Percentiles rank a stretch among this genome's conserved stretches.
phyloP scores from a whole-genome alignment of 805 yeast genomes.

The Torulaspora delbrueckii region DNA sequence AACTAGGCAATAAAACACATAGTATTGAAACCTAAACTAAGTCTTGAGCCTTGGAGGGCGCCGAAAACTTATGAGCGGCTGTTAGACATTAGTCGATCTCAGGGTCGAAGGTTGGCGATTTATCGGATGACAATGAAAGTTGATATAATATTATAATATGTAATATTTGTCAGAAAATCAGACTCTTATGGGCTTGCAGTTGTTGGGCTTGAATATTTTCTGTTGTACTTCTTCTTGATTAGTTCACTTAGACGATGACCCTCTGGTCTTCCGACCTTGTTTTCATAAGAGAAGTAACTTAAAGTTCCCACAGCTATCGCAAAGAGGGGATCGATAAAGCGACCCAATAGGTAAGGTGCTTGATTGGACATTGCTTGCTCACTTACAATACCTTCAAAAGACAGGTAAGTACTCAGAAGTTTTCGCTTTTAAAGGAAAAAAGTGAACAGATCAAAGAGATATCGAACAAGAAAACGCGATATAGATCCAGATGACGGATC shows the following conservation, averaged over 20 bases:
- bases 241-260: constrained; percentile 60
- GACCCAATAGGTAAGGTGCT: constrained; percentile 18
- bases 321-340: constrained; percentile 59
- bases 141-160: not conserved
- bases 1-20: no score
- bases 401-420: not conserved
- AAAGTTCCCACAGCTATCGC: constrained; percentile 58
- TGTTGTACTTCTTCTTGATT: constrained; percentile 19
- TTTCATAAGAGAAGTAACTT: constrained; percentile 62
- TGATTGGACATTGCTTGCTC: constrained; percentile 10
- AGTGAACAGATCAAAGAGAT: not conserved
- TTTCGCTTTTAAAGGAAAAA: not conserved
- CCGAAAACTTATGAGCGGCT: no score
- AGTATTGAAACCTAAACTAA: no score
- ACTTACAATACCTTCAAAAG: not conserved
- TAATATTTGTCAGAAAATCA: not conserved
- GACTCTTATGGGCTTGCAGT: not conserved
- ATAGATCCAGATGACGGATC: not conserved
- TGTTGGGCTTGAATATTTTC: not conserved
- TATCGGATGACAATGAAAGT: not conserved
- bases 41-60: no score
- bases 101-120: not conserved
- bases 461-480: not conserved
- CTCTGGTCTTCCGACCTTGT: constrained; percentile 48
- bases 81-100: no score